Evolutionary conservation across 306 rosid genomes (phyloP), one percentile per base, ranked within the genome.

Genomic region (Gynostemma pentaphyllum): DNA sequence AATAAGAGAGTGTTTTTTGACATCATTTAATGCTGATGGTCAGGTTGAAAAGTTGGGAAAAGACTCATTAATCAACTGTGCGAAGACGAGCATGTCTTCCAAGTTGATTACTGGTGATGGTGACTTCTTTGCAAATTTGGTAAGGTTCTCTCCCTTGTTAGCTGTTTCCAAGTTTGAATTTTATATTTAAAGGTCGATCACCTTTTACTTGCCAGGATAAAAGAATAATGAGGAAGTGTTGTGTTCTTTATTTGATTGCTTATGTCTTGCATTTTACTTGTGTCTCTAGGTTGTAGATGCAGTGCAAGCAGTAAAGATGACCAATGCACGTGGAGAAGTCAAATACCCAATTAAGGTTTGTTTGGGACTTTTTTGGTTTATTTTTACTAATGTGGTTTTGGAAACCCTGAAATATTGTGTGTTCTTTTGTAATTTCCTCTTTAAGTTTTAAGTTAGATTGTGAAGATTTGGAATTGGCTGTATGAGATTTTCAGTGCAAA

Each of bases 21-120:
- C 29, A 67, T 52, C 29, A 18, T 13, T 53, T 51, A 50, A 23
- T 41, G 15, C 72, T 66, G 57, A 44, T 67, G 54, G 66, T 7
- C 45, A 94, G 99, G 95, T 94, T 80, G 99, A 88, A 26, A 88
- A 86, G 83, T 90, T 88, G 47, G 99, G 97, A 68, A 94, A 84
- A 71, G 97, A 86, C 60, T 82, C 94, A 55, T 72, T 94, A 5
- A 45, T 84, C 16, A 94, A 94, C 69, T 94, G 97, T 75, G 99
- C 99, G 66, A 94, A 85, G 88, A 94, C 97, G 75, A 86, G 97
- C 81, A 94, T 94, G 97, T 94, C 99, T 62, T 88, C 99, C 34
- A 94, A 94, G 84, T 82, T 94, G 89, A 94, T 94, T 72, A 82
- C 94, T n/a, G 85, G 87, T 30, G 99, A 94, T 66, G 78, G 95